Conservation (phyloP, 2,329 filamentous ascomycete genomes). For the Calonectria multiphialidica region DNA sequence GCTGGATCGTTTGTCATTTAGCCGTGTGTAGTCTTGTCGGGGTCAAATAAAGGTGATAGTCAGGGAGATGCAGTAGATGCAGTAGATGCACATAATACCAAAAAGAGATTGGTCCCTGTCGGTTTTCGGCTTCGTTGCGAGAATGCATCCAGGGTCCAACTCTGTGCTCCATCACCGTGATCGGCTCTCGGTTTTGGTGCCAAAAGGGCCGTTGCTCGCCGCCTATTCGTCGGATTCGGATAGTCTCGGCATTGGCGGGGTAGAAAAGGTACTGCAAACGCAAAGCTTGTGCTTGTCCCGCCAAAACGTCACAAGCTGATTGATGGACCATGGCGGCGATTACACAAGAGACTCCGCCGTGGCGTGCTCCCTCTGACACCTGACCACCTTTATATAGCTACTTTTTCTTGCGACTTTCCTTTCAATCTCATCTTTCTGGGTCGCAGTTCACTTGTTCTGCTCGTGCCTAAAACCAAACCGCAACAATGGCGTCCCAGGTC, state of each 20-base stretch:
- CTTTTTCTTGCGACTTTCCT: background rate
- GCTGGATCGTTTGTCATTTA: background rate
- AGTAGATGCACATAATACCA: background rate
- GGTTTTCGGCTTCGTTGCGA: slow-evolving; percentile 4
- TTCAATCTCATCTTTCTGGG: background rate
- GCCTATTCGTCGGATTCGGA: slow-evolving; percentile 25
- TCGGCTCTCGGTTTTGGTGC: slow-evolving; percentile 7
- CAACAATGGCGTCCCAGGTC: slow-evolving; percentile 42
- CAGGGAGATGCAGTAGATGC: background rate
- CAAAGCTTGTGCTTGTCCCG: slow-evolving; percentile 31
- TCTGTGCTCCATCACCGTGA: background rate
- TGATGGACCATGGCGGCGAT: slow-evolving; percentile 26
- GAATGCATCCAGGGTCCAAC: slow-evolving; percentile 6
- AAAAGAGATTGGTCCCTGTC: slow-evolving; percentile 21
- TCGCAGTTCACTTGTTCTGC: background rate
- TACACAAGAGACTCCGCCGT: slow-evolving; percentile 36
- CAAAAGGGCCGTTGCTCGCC: background rate
- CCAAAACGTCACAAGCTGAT: slow-evolving; percentile 29
- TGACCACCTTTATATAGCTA: slow-evolving; percentile 3
- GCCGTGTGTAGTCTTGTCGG: background rate
- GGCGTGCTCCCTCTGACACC: slow-evolving; percentile 37
- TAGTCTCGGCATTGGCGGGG: slow-evolving; percentile 48
- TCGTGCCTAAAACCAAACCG: background rate
- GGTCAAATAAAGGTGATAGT: background rate
- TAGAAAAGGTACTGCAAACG: slow-evolving; percentile 27